Conservation (phyloP, 2,329 filamentous ascomycete species). For the Metarhizium album region DNA sequence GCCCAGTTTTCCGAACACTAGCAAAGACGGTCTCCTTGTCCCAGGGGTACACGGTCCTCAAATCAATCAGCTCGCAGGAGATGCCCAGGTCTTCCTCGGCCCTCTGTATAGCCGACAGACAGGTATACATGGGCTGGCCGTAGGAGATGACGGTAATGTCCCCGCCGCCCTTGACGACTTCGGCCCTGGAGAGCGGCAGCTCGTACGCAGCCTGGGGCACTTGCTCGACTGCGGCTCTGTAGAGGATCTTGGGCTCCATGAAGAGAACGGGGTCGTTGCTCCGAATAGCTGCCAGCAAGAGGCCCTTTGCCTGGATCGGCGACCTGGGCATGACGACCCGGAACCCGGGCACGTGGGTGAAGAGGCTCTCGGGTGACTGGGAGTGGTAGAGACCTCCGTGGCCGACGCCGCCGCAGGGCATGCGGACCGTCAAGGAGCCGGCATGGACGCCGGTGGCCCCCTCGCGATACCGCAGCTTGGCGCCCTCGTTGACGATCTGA, state of each 20-base stretch:
- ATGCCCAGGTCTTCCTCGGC: slow-evolving; percentile 66
- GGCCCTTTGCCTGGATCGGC: slow-evolving; percentile 78
- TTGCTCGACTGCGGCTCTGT: slow-evolving; percentile 84
- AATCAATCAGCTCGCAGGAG: slow-evolving; percentile 74
- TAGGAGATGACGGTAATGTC: slow-evolving; percentile 82
- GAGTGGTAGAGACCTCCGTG: slow-evolving; percentile 84
- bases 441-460: slow-evolving; percentile 46
- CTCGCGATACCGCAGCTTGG: slow-evolving; percentile 75
- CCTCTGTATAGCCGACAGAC: slow-evolving; percentile 62
- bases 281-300: slow-evolving; percentile 66
- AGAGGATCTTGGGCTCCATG: slow-evolving; percentile 89
- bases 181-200: slow-evolving; percentile 77
- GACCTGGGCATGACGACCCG: slow-evolving; percentile 79
- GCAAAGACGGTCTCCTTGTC: slow-evolving; percentile 69
- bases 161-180: slow-evolving; percentile 68
- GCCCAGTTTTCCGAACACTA: slow-evolving; percentile 78
- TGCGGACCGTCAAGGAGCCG: slow-evolving; percentile 75
- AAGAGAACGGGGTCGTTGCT: slow-evolving; percentile 83
- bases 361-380: slow-evolving; percentile 79
- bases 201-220: slow-evolving; percentile 72
- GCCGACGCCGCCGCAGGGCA: slow-evolving; percentile 84
- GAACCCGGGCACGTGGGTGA: slow-evolving; percentile 78
- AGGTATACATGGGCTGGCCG: slow-evolving; percentile 80
- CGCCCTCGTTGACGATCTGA: slow-evolving; percentile 87
- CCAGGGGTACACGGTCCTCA: slow-evolving; percentile 87